Evolutionary conservation across 768 basidiomycete genomes (phyloP).

Genomic region (Leucosporidium creatinivorum): DNA sequence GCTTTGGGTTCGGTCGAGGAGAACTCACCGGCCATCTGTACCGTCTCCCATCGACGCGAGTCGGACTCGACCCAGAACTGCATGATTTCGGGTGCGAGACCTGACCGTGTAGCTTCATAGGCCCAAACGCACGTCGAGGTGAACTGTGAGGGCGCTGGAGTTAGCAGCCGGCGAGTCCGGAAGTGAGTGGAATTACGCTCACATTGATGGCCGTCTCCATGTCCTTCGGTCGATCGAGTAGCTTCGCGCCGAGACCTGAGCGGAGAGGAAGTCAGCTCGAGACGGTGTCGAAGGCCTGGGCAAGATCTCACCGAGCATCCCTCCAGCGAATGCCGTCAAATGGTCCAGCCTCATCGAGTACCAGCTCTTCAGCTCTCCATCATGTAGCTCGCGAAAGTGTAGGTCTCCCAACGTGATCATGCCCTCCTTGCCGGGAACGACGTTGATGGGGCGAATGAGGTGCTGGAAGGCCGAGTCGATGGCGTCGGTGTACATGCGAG

Average conservation of each 20-base stretch:
- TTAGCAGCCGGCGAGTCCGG: too few species aligned
- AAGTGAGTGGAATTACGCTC: too few species aligned
- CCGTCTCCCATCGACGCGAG: slow-evolving; percentile 5
- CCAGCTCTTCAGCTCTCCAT: neutral
- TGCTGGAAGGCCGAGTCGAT: slow-evolving; percentile 39
- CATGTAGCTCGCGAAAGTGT: neutral
- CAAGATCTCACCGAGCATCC: neutral
- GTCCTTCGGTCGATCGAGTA: slow-evolving; percentile 42
- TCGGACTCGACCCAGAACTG: slow-evolving; percentile 22
- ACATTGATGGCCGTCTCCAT: slow-evolving; percentile 33
- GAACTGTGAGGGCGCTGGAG: slow-evolving; percentile 20
- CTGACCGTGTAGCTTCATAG: slow-evolving; percentile 30
- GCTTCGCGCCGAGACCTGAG: slow-evolving; percentile 42
- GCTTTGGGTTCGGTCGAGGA: too few species aligned
- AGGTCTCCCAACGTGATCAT: neutral
- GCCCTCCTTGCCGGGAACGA: slow-evolving; percentile 35
- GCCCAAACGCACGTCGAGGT: slow-evolving; percentile 45
- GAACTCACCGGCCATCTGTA: neutral
- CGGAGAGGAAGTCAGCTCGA: slow-evolving; percentile 43
- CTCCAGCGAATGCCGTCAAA: neutral
- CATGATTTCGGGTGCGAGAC: slow-evolving; percentile 31
- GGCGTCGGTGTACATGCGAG: slow-evolving; percentile 40
- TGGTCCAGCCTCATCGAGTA: neutral
- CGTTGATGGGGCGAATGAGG: slow-evolving; percentile 39
- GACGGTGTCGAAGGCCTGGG: neutral